Evolutionary conservation across 108 stramenopile species (phyloP), one percentile per base, ranked within the genome.

Genomic region (Seminavis robusta): DNA sequence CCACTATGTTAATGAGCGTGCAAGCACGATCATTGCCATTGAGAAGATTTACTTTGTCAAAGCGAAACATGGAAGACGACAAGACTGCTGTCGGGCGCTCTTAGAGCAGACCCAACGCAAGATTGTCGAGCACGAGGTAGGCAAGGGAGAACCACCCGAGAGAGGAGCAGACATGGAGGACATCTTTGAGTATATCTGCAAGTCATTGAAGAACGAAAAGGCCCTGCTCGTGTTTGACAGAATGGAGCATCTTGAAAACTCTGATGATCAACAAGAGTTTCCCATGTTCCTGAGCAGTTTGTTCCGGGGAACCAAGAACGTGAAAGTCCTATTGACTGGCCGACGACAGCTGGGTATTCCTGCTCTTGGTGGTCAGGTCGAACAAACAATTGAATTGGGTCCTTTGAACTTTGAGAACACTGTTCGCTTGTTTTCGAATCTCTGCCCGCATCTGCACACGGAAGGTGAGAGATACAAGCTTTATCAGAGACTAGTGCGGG

Each of bases 1-100:
- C 42, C 79, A 84, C 31, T 94, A 94, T 69, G 74, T 89, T 55
- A 69, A 83, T 33, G 87, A 86, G 49, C 68, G 86, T 11, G 67
- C 63, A 29, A 79, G 65, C 27, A 80, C 84, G 3, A 59, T 77
- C 25, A 65, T 64, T 15, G 55, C 52, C 36, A 62, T 81, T 32
- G 73, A 77, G 29, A 52, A 67, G 10, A 84, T 80, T 20, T 72
- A 69, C 38, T 80, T 70, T 47, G 77, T 80, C 33, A 73, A 69
- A 39, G 73, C 77, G 13, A 65, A 65, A 9, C 73, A 74, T 32
- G 62, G 57, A 17, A 56, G 49, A 9, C 70, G 62, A 41, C 61
- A 62, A 21, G 42, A 62, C 31, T 48, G 62, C 20, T 59, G 48
- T 37, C 58, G 55, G 16, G 58, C 62, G n/a, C 51, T 73, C 19